phyloP scores from a whole-genome alignment of 257 asterid genomes.

The Gentiana dahurica region DNA sequence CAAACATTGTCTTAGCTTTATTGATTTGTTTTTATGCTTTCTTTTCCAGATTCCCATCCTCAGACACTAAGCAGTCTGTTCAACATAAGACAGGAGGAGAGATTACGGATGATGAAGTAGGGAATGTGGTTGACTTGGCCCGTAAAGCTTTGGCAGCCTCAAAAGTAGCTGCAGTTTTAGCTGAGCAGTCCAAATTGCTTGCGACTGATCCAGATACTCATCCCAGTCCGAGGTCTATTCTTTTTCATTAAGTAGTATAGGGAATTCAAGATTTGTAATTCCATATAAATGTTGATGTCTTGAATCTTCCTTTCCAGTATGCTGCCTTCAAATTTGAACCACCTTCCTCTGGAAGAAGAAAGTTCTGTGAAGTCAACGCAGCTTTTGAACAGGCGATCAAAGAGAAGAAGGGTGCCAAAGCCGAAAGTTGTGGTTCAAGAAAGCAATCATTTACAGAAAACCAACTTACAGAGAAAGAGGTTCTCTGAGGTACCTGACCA shows the following conservation, averaged over 20 bases:
- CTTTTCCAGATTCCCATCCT: slow-evolving; percentile 46
- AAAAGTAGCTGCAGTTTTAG: slow-evolving; percentile 51
- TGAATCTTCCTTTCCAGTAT: slow-evolving; percentile 14
- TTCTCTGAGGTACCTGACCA: slow-evolving; percentile 29
- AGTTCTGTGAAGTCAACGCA: slow-evolving; percentile 70
- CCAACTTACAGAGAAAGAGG: slow-evolving; percentile 27
- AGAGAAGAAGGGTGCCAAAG: slow-evolving; percentile 45
- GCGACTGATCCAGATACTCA: slow-evolving; percentile 25
- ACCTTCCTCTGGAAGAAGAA: slow-evolving; percentile 23
- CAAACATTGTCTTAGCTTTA: neutral
- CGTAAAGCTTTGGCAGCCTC: slow-evolving; percentile 68
- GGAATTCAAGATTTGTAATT: slow-evolving; percentile 2
- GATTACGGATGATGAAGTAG: slow-evolving; percentile 31
- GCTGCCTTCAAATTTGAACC: slow-evolving; percentile 22
- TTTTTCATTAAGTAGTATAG: slow-evolving; percentile 1
- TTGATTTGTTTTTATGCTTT: slow-evolving; percentile 10
- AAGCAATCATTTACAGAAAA: slow-evolving; percentile 24
- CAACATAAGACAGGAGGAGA: slow-evolving; percentile 17
- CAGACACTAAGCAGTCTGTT: slow-evolving; percentile 26
- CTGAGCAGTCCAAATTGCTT: slow-evolving; percentile 32
- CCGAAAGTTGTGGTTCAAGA: slow-evolving; percentile 33
- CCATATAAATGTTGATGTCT: slow-evolving; percentile 3
- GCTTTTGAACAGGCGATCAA: slow-evolving; percentile 51
- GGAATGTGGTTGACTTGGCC: slow-evolving; percentile 56
- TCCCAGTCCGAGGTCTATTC: slow-evolving; percentile 29